Conservation (phyloP, 2,329 filamentous ascomycete species). For the Ceratocystiopsis brevicomis region DNA sequence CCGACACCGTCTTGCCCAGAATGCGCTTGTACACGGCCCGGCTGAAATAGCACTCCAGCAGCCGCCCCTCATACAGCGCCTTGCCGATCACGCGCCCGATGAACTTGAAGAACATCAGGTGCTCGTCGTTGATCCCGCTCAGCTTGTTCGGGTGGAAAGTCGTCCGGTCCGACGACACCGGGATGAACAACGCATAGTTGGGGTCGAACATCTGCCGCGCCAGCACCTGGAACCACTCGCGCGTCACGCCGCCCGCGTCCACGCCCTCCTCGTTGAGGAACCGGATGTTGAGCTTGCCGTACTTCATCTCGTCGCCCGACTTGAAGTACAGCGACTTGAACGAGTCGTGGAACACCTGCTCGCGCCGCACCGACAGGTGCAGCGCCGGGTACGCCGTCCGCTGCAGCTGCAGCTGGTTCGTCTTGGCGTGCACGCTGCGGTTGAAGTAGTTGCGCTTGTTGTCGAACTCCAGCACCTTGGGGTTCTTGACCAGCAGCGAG, state of each 20-base stretch:
- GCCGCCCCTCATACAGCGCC: slow-evolving; percentile 84
- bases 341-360: slow-evolving; percentile 94
- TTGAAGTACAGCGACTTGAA: slow-evolving; percentile 99
- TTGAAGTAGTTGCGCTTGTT: slow-evolving; percentile 99
- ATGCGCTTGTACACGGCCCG: slow-evolving; percentile 97
- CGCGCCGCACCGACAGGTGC: slow-evolving; percentile 75
- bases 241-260: slow-evolving; percentile 88
- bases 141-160: slow-evolving; percentile 97
- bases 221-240: slow-evolving; percentile 98
- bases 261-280: slow-evolving; percentile 97
- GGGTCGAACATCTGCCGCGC: slow-evolving; percentile 97
- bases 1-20: slow-evolving; percentile 79
- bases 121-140: slow-evolving; percentile 85
- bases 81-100: slow-evolving; percentile 97
- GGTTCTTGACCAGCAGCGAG: slow-evolving; percentile 89
- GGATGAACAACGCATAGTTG: slow-evolving; percentile 90
- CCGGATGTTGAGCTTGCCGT: slow-evolving; percentile 91
- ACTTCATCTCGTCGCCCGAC: slow-evolving; percentile 91
- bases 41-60: slow-evolving; percentile 97
- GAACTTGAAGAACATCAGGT: slow-evolving; percentile 97
- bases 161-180: slow-evolving; percentile 89
- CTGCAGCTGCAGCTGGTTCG: slow-evolving; percentile 19
- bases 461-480: slow-evolving; percentile 96
- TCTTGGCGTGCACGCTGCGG: slow-evolving; percentile 61
- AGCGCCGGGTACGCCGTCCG: slow-evolving; percentile 54